A percentile compares a stretch with the other conserved stretches of the same genome.
Evolutionary conservation across 495 filamentous ascomycete species (phyloP).

Genomic region (Pseudevernia furfuracea): DNA sequence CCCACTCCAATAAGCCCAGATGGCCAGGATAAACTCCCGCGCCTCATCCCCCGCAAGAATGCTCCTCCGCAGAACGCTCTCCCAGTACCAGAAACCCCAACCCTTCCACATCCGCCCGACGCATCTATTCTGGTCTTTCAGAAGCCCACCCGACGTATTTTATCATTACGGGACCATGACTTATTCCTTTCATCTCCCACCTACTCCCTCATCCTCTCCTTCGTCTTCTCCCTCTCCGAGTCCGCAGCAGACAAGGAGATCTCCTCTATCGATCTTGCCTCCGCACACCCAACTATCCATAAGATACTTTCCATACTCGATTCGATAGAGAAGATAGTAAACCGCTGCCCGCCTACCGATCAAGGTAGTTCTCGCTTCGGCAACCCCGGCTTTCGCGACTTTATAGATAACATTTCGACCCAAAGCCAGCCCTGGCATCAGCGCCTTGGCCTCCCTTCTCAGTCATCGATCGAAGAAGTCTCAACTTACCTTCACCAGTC

Average conservation of each 20-base stretch:
- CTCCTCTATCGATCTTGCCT: slow-evolving; percentile 51
- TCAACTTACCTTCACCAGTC: slow-evolving; percentile 74
- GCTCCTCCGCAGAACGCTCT: slow-evolving; percentile 48
- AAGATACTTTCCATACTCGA: slow-evolving; percentile 66
- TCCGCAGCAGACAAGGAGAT: slow-evolving; percentile 68
- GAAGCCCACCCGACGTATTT: slow-evolving; percentile 65
- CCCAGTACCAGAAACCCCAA: slow-evolving; percentile 64
- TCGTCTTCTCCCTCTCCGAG: slow-evolving; percentile 80
- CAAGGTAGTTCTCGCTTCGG: slow-evolving; percentile 86
- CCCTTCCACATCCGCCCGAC: slow-evolving; percentile 61
- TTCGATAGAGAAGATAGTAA: slow-evolving; percentile 53
- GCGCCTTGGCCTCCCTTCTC: slow-evolving; percentile 21
- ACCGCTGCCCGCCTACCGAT: slow-evolving; percentile 67
- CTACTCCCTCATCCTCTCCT: slow-evolving; percentile 67
- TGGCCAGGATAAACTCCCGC: slow-evolving; percentile 56
- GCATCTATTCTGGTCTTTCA: slow-evolving; percentile 54
- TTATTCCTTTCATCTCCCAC: slow-evolving; percentile 73
- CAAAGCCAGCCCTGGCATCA: slow-evolving; percentile 38
- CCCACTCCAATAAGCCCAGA: slow-evolving; percentile 28
- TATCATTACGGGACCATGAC: slow-evolving; percentile 71
- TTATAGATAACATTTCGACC: slow-evolving; percentile 64
- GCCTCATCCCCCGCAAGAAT: slow-evolving; percentile 53
- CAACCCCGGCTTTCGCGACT: slow-evolving; percentile 79
- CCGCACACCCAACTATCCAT: slow-evolving; percentile 48
- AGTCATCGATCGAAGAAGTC: slow-evolving; percentile 56